Evolutionary conservation across 116 monocot genomes (phyloP), one percentile per base, ranked within the genome.

Genomic region (Cymodocea nodosa): DNA sequence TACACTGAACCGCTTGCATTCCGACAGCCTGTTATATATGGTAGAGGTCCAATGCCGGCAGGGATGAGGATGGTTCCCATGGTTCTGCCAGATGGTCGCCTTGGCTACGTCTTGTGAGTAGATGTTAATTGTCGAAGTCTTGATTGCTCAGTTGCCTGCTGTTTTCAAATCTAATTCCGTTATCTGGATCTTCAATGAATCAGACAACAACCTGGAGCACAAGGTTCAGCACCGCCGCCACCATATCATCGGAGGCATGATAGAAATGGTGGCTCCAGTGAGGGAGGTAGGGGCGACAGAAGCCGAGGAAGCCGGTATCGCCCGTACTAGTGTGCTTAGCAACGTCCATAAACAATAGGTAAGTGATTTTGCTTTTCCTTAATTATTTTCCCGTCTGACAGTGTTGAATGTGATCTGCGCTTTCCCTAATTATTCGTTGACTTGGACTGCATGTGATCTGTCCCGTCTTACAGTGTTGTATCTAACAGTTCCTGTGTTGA

Each of bases 61-160:
- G 84, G 90, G 23, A 90, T 90, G 94, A 84, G 82, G 68, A 90
- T 94, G 94, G 87, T 94, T 23, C 94, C 90, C 0, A 94, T 94
- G 94, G 79, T 90, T 68, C 79, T 94, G 10, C 90, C 90, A 59
- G 94, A 90, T 68, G 90, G 87, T 53, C 90, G 87, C 23, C 79
- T 94, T 69, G 94, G 90, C 48, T 94, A 90, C 70, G 90, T 87
- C 66, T 69, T 94, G 94, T 89, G 77, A 85, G 93, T 34, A 44
- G 6, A 2, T 11, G 30, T 51, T 50, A 20, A 22, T 6, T 22
- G 50, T 50, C 50, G 23, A 20, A 48, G 15, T 17, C 8, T 25
- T 23, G 3, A 22, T 22, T 51, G 20, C 65, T 50, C 14, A 15
- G 50, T 51, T 23, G 40, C 22, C 23, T 5, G 6, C 13, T 65